Conservation (phyloP, 2,329 filamentous ascomycete species). For the Scedosporium apiospermum region DNA sequence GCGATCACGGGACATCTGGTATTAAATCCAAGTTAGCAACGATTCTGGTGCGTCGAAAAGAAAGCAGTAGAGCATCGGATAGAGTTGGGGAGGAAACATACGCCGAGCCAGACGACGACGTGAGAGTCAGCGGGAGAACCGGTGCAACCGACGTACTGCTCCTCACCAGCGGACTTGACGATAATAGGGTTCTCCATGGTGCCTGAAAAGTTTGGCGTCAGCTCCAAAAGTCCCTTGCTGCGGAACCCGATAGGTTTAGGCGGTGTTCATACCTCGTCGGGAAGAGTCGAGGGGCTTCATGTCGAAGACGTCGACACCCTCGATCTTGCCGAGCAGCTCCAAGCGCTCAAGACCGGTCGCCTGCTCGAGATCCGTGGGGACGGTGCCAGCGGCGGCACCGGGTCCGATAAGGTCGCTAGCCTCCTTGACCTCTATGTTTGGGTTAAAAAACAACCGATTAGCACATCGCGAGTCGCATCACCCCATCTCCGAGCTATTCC, state of each 20-base stretch:
- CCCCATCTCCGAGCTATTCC: neutral
- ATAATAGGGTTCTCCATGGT: constrained; percentile 84
- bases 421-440: constrained; percentile 64
- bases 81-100: constrained; percentile 34
- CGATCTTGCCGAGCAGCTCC: constrained; percentile 98
- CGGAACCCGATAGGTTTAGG: neutral
- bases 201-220: constrained; percentile 36
- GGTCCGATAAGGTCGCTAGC: constrained; percentile 77
- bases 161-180: constrained; percentile 84
- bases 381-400: constrained; percentile 70
- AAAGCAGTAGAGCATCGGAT: neutral
- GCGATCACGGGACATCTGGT: constrained; percentile 73
- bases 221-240: neutral
- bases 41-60: no score
- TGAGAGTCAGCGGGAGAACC: constrained; percentile 90
- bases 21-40: neutral
- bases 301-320: constrained; percentile 95
- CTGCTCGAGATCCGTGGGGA: constrained; percentile 93
- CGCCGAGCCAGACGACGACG: constrained; percentile 80
- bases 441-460: constrained; percentile 6
- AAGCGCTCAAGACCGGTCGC: constrained; percentile 96
- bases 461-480: constrained; percentile 11
- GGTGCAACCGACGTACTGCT: constrained; percentile 96
- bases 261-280: constrained; percentile 55
- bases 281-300: constrained; percentile 93